Percentiles rank a stretch among this genome's conserved stretches.
Conservation (phyloP, 371 early-diverging fungal species). For the Rhizomucor miehei region DNA sequence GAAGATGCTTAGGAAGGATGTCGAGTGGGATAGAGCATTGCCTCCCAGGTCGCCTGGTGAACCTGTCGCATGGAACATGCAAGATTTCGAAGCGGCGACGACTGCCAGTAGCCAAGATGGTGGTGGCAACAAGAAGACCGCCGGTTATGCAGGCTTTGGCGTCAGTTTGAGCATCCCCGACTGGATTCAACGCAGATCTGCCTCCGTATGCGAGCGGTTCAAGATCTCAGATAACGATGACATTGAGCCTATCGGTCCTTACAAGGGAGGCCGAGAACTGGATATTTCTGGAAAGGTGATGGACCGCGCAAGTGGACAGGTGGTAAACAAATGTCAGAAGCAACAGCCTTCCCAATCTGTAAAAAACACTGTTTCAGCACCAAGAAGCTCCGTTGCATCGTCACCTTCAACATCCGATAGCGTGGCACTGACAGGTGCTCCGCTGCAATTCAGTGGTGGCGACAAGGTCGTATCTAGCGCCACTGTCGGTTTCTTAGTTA, state of each 20-base stretch:
- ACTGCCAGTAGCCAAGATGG: slow-evolving; percentile 30
- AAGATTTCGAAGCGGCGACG: slow-evolving; percentile 26
- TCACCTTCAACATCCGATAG: no score
- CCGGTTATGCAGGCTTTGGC: no score
- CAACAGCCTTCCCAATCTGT: no score
- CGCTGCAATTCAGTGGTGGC: no score
- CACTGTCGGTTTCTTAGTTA: no score
- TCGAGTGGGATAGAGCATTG: slow-evolving; percentile 39
- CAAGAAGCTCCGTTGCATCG: no score
- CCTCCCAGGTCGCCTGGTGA: slow-evolving; percentile 30
- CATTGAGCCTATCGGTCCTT: slow-evolving; percentile 26
- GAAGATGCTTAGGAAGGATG: slow-evolving; percentile 44
- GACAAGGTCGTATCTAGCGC: no score
- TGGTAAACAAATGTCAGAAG: not conserved
- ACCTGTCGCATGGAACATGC: slow-evolving; percentile 28
- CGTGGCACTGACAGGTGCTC: no score
- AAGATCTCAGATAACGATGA: slow-evolving; percentile 34
- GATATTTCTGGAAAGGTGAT: no score
- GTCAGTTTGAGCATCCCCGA: slow-evolving; percentile 18
- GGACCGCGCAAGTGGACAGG: slow-evolving; percentile 1
- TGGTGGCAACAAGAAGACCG: slow-evolving; percentile 14
- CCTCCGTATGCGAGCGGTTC: slow-evolving; percentile 24
- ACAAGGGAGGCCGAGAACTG: not conserved
- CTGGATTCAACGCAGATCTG: slow-evolving; percentile 26
- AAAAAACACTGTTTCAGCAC: no score